phyloP scores from a whole-genome alignment of 164 flowering plant species.

The Cinnamomum chago region DNA sequence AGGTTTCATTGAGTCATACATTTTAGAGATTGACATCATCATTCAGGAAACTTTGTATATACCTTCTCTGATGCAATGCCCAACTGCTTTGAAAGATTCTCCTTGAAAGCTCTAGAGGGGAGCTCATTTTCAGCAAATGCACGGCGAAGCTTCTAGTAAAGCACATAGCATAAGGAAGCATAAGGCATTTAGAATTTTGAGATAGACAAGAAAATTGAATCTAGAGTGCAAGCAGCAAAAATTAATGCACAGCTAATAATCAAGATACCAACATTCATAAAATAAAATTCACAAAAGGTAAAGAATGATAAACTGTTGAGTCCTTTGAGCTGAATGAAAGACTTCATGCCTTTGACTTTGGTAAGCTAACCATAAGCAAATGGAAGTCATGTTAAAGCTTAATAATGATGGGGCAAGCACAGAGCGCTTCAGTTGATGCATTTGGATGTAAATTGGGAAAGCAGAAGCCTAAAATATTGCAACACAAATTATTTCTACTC shows the following conservation, averaged over 20 bases:
- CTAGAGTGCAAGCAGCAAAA: background rate
- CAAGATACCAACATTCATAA: background rate
- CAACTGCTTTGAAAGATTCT: slow-evolving; percentile 67
- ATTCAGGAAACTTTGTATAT: background rate
- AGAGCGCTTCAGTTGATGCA: background rate
- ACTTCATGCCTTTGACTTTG: background rate
- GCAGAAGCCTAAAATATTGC: background rate
- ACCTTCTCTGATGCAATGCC: slow-evolving; percentile 87
- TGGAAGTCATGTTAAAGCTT: background rate
- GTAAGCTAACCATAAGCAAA: background rate
- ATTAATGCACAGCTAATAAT: background rate
- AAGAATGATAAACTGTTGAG: background rate
- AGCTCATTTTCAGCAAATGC: slow-evolving; percentile 91
- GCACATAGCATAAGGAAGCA: slow-evolving; percentile 5
- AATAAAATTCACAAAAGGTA: background rate
- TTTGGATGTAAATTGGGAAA: background rate
- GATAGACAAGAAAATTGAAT: background rate
- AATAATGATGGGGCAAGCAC: background rate
- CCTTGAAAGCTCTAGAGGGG: slow-evolving; percentile 68
- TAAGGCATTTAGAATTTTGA: background rate
- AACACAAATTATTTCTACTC: too few relatives aligned
- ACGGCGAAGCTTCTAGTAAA: slow-evolving; percentile 70
- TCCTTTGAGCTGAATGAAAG: background rate
- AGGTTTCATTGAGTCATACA: too few relatives aligned
- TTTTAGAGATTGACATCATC: background rate